A percentile compares a stretch with the other conserved stretches of the same genome.
Evolutionary conservation across 768 basidiomycete genomes (phyloP).

Genomic region (Albatrellus ellisii): DNA sequence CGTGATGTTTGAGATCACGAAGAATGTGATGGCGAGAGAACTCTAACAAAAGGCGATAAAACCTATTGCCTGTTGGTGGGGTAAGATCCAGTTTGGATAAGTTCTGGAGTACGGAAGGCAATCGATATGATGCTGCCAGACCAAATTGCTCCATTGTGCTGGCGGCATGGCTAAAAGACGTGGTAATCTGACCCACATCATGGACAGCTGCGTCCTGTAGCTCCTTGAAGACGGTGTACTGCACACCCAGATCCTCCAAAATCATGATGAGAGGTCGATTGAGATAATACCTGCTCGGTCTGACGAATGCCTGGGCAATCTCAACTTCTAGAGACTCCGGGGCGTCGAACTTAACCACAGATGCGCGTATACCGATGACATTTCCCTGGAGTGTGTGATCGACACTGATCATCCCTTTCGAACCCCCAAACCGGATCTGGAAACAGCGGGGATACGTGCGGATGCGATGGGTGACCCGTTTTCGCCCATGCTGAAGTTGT

Average conservation of each 20-base stretch:
- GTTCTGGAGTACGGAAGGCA: slow-evolving; percentile 37
- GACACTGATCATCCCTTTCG: slow-evolving; percentile 53
- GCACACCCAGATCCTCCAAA: slow-evolving; percentile 42
- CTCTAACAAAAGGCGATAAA: slow-evolving; percentile 39
- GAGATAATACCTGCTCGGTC: slow-evolving; percentile 39
- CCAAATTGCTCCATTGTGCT: slow-evolving; percentile 41
- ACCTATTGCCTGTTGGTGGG: slow-evolving; percentile 25
- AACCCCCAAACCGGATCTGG: slow-evolving; percentile 50
- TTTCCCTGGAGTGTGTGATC: slow-evolving; percentile 38
- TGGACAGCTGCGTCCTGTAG: slow-evolving; percentile 40
- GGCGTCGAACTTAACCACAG: slow-evolving; percentile 59
- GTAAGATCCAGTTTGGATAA: slow-evolving; percentile 35
- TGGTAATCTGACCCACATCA: slow-evolving; percentile 29
- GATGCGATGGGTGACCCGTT: slow-evolving; percentile 21
- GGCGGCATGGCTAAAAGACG: slow-evolving; percentile 32
- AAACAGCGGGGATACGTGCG: slow-evolving; percentile 33
- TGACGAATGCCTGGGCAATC: slow-evolving; percentile 51
- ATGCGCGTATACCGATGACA: slow-evolving; percentile 37
- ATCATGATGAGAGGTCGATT: slow-evolving; percentile 63
- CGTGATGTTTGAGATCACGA: slow-evolving; percentile 46
- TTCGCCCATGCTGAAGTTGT: slow-evolving; percentile 26
- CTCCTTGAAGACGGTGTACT: slow-evolving; percentile 35
- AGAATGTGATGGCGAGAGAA: slow-evolving; percentile 51
- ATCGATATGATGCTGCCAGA: slow-evolving; percentile 40
- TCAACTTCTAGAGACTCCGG: slow-evolving; percentile 36